Evolutionary conservation across 805 yeast genomes (phyloP).

Genomic region (Cyberlindnera xylosilytica): DNA sequence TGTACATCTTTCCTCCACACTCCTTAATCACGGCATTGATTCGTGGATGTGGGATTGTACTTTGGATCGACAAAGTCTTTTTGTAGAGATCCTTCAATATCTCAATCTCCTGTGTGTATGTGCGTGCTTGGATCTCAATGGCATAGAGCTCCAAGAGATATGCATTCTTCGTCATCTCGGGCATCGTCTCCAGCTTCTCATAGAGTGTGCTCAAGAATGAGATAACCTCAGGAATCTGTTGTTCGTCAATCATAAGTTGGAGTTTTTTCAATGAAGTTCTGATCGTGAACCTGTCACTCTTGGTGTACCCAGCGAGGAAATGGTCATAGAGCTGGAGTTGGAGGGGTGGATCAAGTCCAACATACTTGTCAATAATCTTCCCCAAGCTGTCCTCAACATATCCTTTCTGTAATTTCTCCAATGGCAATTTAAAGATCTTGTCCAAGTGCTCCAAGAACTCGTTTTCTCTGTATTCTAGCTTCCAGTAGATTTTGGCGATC

Average conservation of each 20-base stretch:
- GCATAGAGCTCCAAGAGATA: constrained; percentile 64
- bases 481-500: constrained; percentile 22
- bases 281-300: constrained; percentile 42
- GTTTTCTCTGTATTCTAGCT: constrained; percentile 11
- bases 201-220: constrained; percentile 37
- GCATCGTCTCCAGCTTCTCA: constrained; percentile 33
- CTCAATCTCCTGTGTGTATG: constrained; percentile 35
- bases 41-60: constrained; percentile 73
- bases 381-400: constrained; percentile 34
- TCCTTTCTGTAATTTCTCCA: constrained; percentile 24
- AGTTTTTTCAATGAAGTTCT: constrained; percentile 46
- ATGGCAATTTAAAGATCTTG: constrained; percentile 11
- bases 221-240: constrained; percentile 32
- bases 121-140: constrained; percentile 54
- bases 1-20: constrained; percentile 68
- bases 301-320: constrained; percentile 26
- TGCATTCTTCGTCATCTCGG: constrained; percentile 43
- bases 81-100: constrained; percentile 47
- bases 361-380: constrained; percentile 37
- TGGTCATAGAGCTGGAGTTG: constrained; percentile 30
- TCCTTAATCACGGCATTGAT: constrained; percentile 73
- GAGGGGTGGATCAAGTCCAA: constrained; percentile 10
- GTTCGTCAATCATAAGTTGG: constrained; percentile 32
- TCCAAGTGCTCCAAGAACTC: constrained; percentile 11
- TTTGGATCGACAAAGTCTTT: constrained; percentile 43